These are phyloP conservation scores for Pelargonium nanum DNA, from an alignment of 345 rosid species.

Conservation along the genomic window DNA sequence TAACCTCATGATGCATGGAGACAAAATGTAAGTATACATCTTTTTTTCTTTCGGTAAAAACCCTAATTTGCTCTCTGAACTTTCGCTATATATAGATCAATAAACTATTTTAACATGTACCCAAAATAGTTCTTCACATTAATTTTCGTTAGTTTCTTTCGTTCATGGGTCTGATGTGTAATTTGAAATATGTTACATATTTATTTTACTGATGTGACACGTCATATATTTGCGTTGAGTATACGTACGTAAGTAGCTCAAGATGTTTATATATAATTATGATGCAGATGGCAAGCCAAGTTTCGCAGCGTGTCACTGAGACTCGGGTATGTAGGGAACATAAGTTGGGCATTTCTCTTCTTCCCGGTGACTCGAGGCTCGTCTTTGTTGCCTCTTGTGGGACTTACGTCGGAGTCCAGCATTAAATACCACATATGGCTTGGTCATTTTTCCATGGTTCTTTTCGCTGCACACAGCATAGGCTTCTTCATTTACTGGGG, in stretches of 20 bases:
- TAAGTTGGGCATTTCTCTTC: slow-evolving; percentile 53
- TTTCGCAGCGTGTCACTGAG: slow-evolving; percentile 19
- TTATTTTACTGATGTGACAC: too few relatives aligned
- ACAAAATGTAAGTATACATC: slow-evolving; percentile 25
- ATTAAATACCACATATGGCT: slow-evolving; percentile 91
- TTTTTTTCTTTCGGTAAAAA: too few relatives aligned
- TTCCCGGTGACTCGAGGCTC: slow-evolving; percentile 81
- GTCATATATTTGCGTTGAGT: too few relatives aligned
- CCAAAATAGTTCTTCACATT: too few relatives aligned
- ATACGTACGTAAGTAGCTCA: too few relatives aligned
- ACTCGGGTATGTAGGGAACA: slow-evolving; percentile 54
- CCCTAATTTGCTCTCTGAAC: too few relatives aligned
- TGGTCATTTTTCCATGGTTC: slow-evolving; percentile 55
- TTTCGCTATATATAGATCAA: too few relatives aligned
- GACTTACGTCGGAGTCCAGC: slow-evolving; percentile 71
- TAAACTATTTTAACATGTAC: too few relatives aligned
- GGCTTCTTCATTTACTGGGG: slow-evolving; percentile 40
- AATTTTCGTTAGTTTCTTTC: too few relatives aligned
- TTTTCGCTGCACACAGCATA: slow-evolving; percentile 60
- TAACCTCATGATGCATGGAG: slow-evolving; percentile 28
- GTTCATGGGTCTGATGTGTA: too few relatives aligned
- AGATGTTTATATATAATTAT: too few relatives aligned
- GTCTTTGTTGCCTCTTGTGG: slow-evolving; percentile 51
- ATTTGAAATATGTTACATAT: too few relatives aligned
- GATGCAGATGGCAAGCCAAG: slow-evolving; percentile 55